Base-by-base conservation (phyloP, 805 yeast genomes). In the Candida silvicultrix region DNA sequence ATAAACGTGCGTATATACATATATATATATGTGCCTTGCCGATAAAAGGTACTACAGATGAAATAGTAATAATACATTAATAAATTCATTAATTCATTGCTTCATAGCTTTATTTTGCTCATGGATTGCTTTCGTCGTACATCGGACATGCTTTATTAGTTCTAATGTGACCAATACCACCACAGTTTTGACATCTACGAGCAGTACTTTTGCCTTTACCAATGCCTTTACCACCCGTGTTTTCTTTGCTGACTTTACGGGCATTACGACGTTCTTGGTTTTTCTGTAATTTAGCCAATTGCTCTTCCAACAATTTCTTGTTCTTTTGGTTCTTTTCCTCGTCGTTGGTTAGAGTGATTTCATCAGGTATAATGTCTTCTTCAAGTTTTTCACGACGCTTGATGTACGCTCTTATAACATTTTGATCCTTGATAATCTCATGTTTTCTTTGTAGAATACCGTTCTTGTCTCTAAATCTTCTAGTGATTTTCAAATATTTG, bases 171-270 rank as follows among this genome's bases (percentile, higher is more conserved):
- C 98, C 99, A 51, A 86, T 75, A 12, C 92, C 94, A 20, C 98
- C 98, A 73, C 99, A 92, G 0, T 94, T 84, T 3, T 95, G 90
- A 68, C 99, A 92, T 59, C 88, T 80, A 62, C 99, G 73, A 9
- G 85, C 83, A 0, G 73, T 68, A 42, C 67, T 66, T 45, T 65
- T 69, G 2, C 64, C 60, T 40, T 65, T 65, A 1, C 63, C 63
- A 28, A 45, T 38, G 18, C 63, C 66, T 23, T 54, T 56, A 9
- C 56, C 55, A 8, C 41, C 43, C 9, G 45, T 51, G 43, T 62
- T 55, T 43, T 71, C 71, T 65, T 78, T 64, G 57, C 67, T 68
- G 37, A 78, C 74, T 60, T 78, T 70, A 54, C 86, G 69, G 7
- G 81, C 82, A 47, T 70, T 68, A 47, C 84, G 73, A 45, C 83